Base-by-base conservation (phyloP, 768 basidiomycete genomes). In the Imleria badia region DNA sequence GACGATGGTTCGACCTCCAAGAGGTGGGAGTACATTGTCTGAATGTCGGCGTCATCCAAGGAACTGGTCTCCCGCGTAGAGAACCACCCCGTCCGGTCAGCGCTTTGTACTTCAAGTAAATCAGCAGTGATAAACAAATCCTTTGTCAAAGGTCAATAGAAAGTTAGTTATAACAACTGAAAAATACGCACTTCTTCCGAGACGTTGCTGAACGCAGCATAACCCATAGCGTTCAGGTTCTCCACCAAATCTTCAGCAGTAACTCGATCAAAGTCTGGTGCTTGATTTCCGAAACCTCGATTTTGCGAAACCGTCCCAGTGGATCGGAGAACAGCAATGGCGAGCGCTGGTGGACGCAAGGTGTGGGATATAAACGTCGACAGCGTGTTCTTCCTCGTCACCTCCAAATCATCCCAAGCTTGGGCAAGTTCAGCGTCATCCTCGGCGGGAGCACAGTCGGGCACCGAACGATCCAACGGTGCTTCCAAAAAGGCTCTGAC, bases 51-150 rank as follows among this genome's bases (percentile, higher is more conserved):
- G 4, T 78, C 74, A 44, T 94, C 91, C 44, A 74, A 68, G 0
- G 76, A 71, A 15, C 70, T 71, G 1, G 75, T 66, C n/a, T 92
- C 90, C 49, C 82, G 76, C 31, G 73, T 51, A 14, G 68, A 58
- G 69, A 91, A 89, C 91, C 91, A 94, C 3, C 88, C 91, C 3
- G 82, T 85, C 31, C 84, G 82, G 66, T 94, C 91, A 15, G 83
- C 81, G 2, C 82, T 84, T 68, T 94, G 91, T 0, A 90, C 82
- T 68, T 94, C 91, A 11, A 94, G 77, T 17, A 92, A 71, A 66
- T 94, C 91, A 6, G 85, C 81, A 8, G 87, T 84, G 40, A 85
- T 76, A 61, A 90, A 87, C 35, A 94, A 75, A 70, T 93, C 91
- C 89, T 92, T 41, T 33, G 33, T 47, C 31, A 48, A 48, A 9